phyloP scores from a whole-genome alignment of 1,284 basidiomycete species.

The Boletus semigastroideus region DNA sequence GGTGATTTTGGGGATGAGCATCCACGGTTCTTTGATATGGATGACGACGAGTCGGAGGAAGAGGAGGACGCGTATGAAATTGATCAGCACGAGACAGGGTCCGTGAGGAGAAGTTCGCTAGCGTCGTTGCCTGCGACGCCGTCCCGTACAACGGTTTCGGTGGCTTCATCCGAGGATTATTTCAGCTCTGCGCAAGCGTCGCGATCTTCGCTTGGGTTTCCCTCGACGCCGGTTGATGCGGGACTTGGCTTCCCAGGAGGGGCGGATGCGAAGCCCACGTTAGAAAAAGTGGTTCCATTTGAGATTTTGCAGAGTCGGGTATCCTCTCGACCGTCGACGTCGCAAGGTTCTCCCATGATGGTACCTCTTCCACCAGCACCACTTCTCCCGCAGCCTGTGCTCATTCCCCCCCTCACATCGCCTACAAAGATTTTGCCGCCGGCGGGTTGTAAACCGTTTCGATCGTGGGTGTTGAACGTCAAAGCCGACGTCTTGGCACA shows the following conservation, averaged over 20 bases:
- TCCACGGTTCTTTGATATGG: constrained; percentile 44
- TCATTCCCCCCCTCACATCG: constrained; percentile 28
- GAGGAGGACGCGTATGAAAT: constrained; percentile 37
- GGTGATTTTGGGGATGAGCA: constrained; percentile 60
- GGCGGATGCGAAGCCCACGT: constrained; percentile 47
- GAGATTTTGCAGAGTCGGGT: constrained; percentile 67
- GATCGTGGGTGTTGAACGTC: constrained; percentile 65
- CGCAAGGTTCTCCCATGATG: constrained; percentile 29
- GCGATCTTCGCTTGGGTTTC: constrained; percentile 16
- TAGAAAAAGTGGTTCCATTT: constrained; percentile 61
- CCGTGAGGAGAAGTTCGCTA: constrained; percentile 10
- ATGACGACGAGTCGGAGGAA: constrained; percentile 45
- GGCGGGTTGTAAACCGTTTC: constrained; percentile 43
- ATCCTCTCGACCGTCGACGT: constrained; percentile 38
- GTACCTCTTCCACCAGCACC: constrained; percentile 11
- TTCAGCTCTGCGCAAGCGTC: constrained; percentile 22
- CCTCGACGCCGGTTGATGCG: constrained; percentile 16
- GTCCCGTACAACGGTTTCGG: constrained; percentile 26
- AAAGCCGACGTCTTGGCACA: constrained; percentile 66
- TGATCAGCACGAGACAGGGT: constrained; percentile 37
- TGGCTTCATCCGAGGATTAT: constrained; percentile 23
- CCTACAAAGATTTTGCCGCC: constrained; percentile 30
- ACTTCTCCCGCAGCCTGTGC: not conserved
- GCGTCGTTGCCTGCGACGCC: constrained; percentile 16
- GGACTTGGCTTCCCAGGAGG: constrained; percentile 32